Percentiles rank a stretch among this genome's conserved stretches.
Conservation (phyloP, 1,284 basidiomycete genomes). For the Rhodotorula sp. region DNA sequence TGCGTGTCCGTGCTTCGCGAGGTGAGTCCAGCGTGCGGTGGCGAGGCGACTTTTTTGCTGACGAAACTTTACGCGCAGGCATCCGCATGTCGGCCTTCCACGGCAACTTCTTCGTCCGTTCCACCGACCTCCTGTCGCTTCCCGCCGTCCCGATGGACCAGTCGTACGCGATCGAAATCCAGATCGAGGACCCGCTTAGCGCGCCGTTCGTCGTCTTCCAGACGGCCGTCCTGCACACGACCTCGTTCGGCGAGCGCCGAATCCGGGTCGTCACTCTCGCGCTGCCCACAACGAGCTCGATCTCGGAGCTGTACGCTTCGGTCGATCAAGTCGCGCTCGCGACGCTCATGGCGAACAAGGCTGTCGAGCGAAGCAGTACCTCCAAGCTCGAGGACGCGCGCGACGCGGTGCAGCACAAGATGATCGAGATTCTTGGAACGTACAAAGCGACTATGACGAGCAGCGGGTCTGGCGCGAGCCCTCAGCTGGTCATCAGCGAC, state of each 20-base stretch:
- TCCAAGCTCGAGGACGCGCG: constrained; percentile 86
- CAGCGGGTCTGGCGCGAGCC: constrained; percentile 84
- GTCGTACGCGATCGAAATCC: constrained; percentile 93
- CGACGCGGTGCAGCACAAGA: constrained; percentile 83
- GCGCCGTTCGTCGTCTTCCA: constrained; percentile 93
- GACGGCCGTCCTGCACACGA: constrained; percentile 93
- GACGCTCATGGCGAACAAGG: constrained; percentile 90
- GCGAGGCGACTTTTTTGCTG: neutral
- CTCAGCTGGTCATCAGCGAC: constrained; percentile 86
- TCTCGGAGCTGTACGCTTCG: constrained; percentile 91
- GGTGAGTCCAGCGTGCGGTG: constrained; percentile 54
- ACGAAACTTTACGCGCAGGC: constrained; percentile 53
- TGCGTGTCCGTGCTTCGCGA: constrained; percentile 92
- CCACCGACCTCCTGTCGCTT: constrained; percentile 93
- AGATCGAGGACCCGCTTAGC: constrained; percentile 94
- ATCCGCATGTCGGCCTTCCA: constrained; percentile 97
- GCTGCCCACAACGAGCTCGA: constrained; percentile 84
- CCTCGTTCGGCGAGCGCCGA: constrained; percentile 90
- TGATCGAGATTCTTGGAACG: constrained; percentile 83
- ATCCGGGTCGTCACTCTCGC: constrained; percentile 94
- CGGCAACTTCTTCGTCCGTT: constrained; percentile 98
- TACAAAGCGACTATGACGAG: constrained; percentile 98
- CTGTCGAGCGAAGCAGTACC: constrained; percentile 87
- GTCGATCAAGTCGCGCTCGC: constrained; percentile 92
- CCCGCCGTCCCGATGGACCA: constrained; percentile 95